Evolutionary conservation across 331 rosid species (phyloP), one percentile per base, ranked within the genome.

Genomic region (Ulmus americana): DNA sequence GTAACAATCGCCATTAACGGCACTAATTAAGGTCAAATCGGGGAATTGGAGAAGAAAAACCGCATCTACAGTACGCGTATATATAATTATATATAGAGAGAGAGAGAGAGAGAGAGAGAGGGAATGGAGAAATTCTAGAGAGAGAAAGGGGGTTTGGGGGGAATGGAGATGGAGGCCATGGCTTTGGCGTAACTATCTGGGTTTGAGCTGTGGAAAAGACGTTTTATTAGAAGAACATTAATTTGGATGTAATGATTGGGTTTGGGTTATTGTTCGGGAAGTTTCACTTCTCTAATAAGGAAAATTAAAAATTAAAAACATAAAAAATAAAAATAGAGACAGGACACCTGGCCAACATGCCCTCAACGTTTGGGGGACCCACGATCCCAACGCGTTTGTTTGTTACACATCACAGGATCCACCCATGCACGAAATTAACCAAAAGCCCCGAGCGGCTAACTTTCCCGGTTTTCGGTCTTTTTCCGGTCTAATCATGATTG

Each of bases 1-100:
- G 97, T 92, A 20, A 87, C 97, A 77, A 89, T 81, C 76, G 85
- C 91, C 98, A 92, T 92, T 28, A 42, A 3, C 22, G 65, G 61
- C 56, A 42, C 3, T 8, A 7, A 48, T 63, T 55, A 63, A 40
- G 70, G 70, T 45, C 45, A 16, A 55, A 61, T 65, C 67, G 77
- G 80, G 76, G 76, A 61, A 72, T 72, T 56, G 15, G 13, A 18
- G 3, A 46, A 50, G 74, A 72, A 73, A 59, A 62, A 46, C 58
- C 44, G 58, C 69, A 62, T 53, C n/a, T 6, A 9, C 5, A 10
- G 42, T 1, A 15, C 44, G 14, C 10, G 38, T 38, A 3, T 9
- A 38, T 9, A 46, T 10, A 35, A 0, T 49, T 53, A 53, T 11
- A 40, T 14, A 64, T 20, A 58, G 39, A 67, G 44, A 48, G 58